Evolutionary conservation across 176 grass and related monocot species (phyloP).

Genomic region (Poa pratensis): DNA sequence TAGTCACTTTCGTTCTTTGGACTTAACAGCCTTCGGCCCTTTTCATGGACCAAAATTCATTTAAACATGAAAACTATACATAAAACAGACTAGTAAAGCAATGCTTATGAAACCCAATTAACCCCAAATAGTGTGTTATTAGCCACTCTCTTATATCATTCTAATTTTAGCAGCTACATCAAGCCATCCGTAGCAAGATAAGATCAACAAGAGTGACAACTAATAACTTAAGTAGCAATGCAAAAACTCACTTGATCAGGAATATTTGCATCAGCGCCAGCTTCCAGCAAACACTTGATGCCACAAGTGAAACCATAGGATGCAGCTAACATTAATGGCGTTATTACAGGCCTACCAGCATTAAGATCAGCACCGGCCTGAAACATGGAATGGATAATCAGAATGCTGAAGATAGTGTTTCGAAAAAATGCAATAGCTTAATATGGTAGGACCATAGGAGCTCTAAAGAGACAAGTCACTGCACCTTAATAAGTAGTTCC

Average conservation of each 20-base stretch:
- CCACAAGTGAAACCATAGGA: neutral
- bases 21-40: neutral
- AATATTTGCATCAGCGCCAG: constrained; percentile 42
- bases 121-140: neutral
- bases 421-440: neutral
- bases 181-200: neutral
- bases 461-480: neutral
- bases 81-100: neutral
- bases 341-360: constrained; percentile 30
- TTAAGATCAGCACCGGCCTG: constrained; percentile 44
- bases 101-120: neutral
- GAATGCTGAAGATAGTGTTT: constrained; percentile 14
- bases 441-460: neutral
- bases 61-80: neutral
- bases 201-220: neutral
- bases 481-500: constrained; percentile 43
- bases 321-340: constrained; percentile 37
- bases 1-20: neutral
- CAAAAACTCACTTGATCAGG: constrained; percentile 33
- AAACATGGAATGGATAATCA: constrained; percentile 19
- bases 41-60: neutral
- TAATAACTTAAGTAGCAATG: constrained; percentile 5
- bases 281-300: constrained; percentile 35
- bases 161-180: neutral
- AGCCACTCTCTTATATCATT: neutral